phyloP scores from a whole-genome alignment of 164 flowering plant genomes.

The Litsea cubeba region DNA sequence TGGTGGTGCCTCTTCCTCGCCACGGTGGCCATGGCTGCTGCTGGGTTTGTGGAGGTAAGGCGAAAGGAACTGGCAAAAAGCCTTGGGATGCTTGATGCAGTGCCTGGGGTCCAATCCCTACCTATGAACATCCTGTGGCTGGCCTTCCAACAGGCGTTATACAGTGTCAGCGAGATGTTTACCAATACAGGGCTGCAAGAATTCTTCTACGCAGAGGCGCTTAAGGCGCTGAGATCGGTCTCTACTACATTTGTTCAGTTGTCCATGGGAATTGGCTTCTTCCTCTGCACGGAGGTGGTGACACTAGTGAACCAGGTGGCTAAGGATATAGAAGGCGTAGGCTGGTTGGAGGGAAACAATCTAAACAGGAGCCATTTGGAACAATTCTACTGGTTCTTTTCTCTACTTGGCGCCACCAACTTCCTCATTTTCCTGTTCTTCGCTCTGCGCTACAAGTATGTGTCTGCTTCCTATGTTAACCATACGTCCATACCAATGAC shows the following conservation, averaged over 20 bases:
- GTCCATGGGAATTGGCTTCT: constrained; percentile 50
- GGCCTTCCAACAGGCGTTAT: constrained; percentile 47
- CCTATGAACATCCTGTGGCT: constrained; percentile 45
- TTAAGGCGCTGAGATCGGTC: constrained; percentile 32
- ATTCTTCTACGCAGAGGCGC: constrained; percentile 53
- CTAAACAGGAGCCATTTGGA: constrained; percentile 45
- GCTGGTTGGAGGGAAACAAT: constrained; percentile 52
- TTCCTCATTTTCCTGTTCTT: constrained; percentile 34
- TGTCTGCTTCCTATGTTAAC: constrained; percentile 13
- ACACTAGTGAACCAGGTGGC: constrained; percentile 39
- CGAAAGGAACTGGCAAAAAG: constrained; percentile 32
- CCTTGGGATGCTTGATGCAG: constrained; percentile 35
- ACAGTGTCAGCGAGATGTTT: constrained; percentile 54
- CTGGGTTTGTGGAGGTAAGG: constrained; percentile 39
- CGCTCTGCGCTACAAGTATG: constrained; percentile 45
- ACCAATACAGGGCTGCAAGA: constrained; percentile 46
- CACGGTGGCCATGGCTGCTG: constrained; percentile 38
- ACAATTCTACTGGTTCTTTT: constrained; percentile 47
- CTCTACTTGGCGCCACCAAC: constrained; percentile 39
- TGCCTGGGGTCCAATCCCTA: constrained; percentile 32
- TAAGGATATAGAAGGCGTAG: constrained; percentile 23
- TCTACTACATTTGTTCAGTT: constrained; percentile 45
- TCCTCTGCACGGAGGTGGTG: constrained; percentile 40
- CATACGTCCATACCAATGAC: not conserved
- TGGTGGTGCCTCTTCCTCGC: constrained; percentile 42